phyloP scores from a whole-genome alignment of 768 basidiomycete genomes.

The Panus rudis region DNA sequence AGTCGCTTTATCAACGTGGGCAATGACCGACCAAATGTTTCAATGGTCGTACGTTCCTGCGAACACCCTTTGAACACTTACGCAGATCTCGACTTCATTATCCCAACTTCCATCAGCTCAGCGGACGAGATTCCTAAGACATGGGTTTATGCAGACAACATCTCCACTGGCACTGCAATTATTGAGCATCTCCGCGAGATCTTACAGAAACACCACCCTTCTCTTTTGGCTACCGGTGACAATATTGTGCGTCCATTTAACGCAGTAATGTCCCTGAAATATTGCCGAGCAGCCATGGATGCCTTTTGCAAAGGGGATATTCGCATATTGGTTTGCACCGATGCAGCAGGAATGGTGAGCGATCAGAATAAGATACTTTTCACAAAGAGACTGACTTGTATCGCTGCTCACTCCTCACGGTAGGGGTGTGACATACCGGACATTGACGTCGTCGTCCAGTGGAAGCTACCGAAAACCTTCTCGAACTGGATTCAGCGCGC shows the following conservation, averaged over 20 bases:
- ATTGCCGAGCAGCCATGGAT: slow-evolving; percentile 19
- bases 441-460: slow-evolving; percentile 17
- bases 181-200: slow-evolving; percentile 17
- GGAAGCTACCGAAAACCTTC: slow-evolving; percentile 12
- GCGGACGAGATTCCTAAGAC: slow-evolving; percentile 17
- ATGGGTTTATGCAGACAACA: slow-evolving; percentile 26
- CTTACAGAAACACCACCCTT: slow-evolving; percentile 3
- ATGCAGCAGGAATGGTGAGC: slow-evolving; percentile 25
- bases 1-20: slow-evolving; percentile 21
- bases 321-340: slow-evolving; percentile 28
- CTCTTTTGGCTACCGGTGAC: background rate
- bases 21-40: slow-evolving; percentile 29
- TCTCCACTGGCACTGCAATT: slow-evolving; percentile 18
- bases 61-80: slow-evolving; percentile 26
- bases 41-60: slow-evolving; percentile 27
- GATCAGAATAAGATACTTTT: too few species aligned
- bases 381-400: too few species aligned
- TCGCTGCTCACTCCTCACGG: too few species aligned
- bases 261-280: slow-evolving; percentile 14
- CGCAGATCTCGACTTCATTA: slow-evolving; percentile 27
- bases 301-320: slow-evolving; percentile 23
- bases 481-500: slow-evolving; percentile 18
- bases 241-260: slow-evolving; percentile 25
- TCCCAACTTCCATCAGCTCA: slow-evolving; percentile 8
- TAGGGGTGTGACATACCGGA: slow-evolving; percentile 18